Evolutionary conservation across 176 grass and related monocot genomes (phyloP).

Genomic region (Rhynchospora pubera): DNA sequence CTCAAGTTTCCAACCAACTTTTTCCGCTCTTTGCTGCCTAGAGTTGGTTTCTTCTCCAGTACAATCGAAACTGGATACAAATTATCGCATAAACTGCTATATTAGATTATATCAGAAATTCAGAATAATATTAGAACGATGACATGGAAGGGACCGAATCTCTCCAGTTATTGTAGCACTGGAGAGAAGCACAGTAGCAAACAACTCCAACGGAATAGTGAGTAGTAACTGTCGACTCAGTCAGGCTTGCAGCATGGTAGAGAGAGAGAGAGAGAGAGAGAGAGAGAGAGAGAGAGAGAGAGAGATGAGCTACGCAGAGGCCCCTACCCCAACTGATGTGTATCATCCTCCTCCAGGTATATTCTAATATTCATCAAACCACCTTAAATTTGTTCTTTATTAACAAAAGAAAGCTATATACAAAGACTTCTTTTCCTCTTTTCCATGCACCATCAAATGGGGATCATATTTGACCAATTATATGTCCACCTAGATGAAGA

Average conservation of each 20-base stretch:
- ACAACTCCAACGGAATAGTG: not conserved
- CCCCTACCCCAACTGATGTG: not conserved
- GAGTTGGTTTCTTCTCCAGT: not conserved
- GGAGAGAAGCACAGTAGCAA: not conserved
- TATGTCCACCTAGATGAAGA: no score
- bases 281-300: not conserved
- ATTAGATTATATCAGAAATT: not conserved
- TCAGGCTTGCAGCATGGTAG: not conserved
- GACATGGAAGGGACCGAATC: not conserved
- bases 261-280: no score
- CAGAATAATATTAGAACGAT: not conserved
- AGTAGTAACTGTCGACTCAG: not conserved
- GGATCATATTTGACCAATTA: not conserved
- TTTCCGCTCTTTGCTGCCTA: not conserved
- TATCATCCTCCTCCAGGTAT: conserved; percentile 24
- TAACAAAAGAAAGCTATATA: not conserved
- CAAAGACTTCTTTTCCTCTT: not conserved
- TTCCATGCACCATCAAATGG: not conserved
- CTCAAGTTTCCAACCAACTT: no score
- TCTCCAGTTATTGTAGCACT: not conserved
- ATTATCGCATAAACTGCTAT: not conserved
- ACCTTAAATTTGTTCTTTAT: not conserved
- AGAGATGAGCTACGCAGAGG: not conserved
- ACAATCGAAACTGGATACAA: not conserved
- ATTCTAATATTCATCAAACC: not conserved